Evolutionary conservation across 768 basidiomycete genomes (phyloP), one percentile per base, ranked within the genome.

Genomic region (Suillus alpinus): DNA sequence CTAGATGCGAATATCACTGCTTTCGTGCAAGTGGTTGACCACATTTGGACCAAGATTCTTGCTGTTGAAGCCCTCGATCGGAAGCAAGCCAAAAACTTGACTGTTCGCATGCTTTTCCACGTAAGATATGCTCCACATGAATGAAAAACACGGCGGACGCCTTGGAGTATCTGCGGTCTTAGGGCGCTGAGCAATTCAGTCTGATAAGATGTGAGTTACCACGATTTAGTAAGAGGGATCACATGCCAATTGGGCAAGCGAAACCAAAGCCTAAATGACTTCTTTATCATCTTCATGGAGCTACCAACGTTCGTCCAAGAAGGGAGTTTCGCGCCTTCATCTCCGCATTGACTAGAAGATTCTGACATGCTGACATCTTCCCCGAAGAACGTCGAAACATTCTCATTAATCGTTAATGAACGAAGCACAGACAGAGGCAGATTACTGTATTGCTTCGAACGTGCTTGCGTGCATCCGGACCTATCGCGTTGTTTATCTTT

Each of bases 201-300:
- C 37, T 26, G 53, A 55, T 55, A 55, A 55, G 53, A 55, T 55
- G 9, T 55, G 36, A 53, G 23, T 32, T 53, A 31, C 16, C 47
- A 49, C 16, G 29, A 50, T 55, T 55, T 55, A 39, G 37, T 55
- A 55, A 55, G 18, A 55, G 16, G 18, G 37, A 55, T 39, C 37
- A 55, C 53, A 55, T 23, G 36, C 37, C 23, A 23, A 39, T 55
- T 23, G 16, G 16, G 16, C 37, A 39, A 37, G 52, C 23, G 52
- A 55, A 26, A 37, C 23, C 5, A 55, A 39, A 26, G 18, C 9
- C 9, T 2, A 53, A 13, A 37, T 16, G 13, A 26, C 36, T 53
- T 53, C 13, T 23, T 55, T 55, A 37, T 55, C 23, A 5, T 16
- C 29, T 50, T 16, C 18, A 31, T 50, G 29, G 23, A 23, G 37